These are phyloP conservation scores for Keqinozyma sinolaborantium DNA, from an alignment of 1,139 yeast genomes.

Conservation along the genomic window DNA sequence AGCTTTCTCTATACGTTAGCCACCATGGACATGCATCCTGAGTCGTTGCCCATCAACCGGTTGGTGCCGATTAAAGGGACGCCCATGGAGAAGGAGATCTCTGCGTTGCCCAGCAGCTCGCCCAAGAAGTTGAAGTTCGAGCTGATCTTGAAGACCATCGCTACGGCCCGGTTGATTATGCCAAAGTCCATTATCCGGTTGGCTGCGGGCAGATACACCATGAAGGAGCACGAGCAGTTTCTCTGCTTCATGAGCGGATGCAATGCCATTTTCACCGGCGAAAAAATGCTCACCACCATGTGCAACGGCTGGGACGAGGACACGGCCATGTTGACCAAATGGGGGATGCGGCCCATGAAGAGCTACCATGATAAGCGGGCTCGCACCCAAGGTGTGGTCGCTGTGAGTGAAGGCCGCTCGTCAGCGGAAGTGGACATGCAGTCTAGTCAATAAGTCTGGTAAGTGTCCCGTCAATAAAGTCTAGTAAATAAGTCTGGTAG, in stretches of 20 bases:
- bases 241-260: constrained; percentile 76
- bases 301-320: constrained; percentile 88
- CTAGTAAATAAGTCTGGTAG: no score
- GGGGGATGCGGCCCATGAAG: constrained; percentile 75
- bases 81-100: constrained; percentile 59
- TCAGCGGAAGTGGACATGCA: background rate
- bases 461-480: no score
- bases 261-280: constrained; percentile 80
- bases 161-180: constrained; percentile 75
- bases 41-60: constrained; percentile 76
- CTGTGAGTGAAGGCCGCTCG: background rate
- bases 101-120: constrained; percentile 36
- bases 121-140: constrained; percentile 50
- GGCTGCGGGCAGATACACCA: constrained; percentile 80
- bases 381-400: background rate
- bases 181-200: constrained; percentile 67
- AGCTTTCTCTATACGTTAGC: constrained; percentile 67
- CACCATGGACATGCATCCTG: constrained; percentile 69
- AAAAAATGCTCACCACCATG: constrained; percentile 78
- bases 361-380: constrained; percentile 29
- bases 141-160: constrained; percentile 62
- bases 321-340: constrained; percentile 57
- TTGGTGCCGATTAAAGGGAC: constrained; percentile 80
- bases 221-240: constrained; percentile 75
- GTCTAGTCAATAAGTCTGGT: no score